Evolutionary conservation across 805 yeast genomes (phyloP), one percentile per base, ranked within the genome.

Genomic region (Myxozyma nipponensis): DNA sequence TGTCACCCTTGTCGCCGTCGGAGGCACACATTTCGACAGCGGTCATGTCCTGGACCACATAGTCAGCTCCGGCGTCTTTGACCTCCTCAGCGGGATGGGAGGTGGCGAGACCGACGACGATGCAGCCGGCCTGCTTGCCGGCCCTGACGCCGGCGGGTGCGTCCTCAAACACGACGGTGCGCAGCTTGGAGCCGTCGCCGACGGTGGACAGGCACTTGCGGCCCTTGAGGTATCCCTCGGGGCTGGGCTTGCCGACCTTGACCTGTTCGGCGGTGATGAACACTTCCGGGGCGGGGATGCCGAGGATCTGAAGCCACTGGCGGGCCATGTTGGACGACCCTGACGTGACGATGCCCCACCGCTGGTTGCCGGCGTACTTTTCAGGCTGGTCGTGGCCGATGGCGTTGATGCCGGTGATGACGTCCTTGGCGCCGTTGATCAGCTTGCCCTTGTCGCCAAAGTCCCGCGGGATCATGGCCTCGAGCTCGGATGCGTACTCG

Each of bases 131-230:
- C 49, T 77, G 85, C 65, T 81, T 79, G 64, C 95, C 95, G 36
- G 95, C 91, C 62, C 78, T 70, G 57, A 86, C 80, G 65, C 95
- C 95, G 44, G 93, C 90, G 52, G 89, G 91, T 41, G 95, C 95
- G 66, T 86, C 95, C 72, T 86, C 95, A 64, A 86, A 86, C 44
- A 84, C 89, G 39, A 86, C 82, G 26, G 72, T 72, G 19, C 17
- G 42, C 13, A 35, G 39, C 26, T 43, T 39, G 21, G 6, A 26
- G 24, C 32, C 51, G 15, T 34, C 22, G 6, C 19, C 19, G 4
- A 36, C 63, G n/a, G 30, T 32, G 10, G 39, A 32, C 13, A 69
- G 61, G 66, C 63, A 61, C 72, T 68, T 48, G 40, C 63, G 60
- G 38, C 70, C 72, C 35, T 60, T 60, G 48, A 59, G 74, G 73